These are phyloP conservation scores for Monosporascus sp. DNA, from an alignment of 2,329 filamentous ascomycete genomes.

Conservation along the genomic window DNA sequence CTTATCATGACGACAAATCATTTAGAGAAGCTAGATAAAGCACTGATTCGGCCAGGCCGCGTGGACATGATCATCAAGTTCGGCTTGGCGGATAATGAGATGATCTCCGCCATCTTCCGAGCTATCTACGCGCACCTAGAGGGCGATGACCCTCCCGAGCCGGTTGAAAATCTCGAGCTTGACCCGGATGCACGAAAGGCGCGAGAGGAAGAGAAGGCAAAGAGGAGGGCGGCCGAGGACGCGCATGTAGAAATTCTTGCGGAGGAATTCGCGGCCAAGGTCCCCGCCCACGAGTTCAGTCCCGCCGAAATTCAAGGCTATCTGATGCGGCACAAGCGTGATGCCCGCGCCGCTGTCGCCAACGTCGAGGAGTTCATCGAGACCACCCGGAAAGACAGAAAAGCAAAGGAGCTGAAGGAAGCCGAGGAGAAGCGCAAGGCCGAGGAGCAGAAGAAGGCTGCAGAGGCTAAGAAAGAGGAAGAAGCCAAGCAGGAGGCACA, in stretches of 20 bases:
- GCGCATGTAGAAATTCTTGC: conserved; percentile 43
- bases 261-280: conserved; percentile 39
- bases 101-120: conserved; percentile 50
- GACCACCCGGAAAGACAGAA: conserved; percentile 38
- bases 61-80: conserved; percentile 58
- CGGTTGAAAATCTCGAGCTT: conserved; percentile 13
- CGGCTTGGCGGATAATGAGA: conserved; percentile 45
- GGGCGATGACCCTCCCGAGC: conserved; percentile 36
- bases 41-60: conserved; percentile 57
- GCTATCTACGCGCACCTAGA: conserved; percentile 52
- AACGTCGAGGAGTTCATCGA: conserved; percentile 44
- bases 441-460: conserved; percentile 20
- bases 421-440: conserved; percentile 27
- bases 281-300: conserved; percentile 53
- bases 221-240: conserved; percentile 30
- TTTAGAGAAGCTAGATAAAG: conserved; percentile 55
- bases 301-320: conserved; percentile 58
- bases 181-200: conserved; percentile 25
- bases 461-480: conserved; percentile 28
- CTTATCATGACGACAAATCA: conserved; percentile 65
- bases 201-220: conserved; percentile 24
- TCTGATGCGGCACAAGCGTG: conserved; percentile 51
- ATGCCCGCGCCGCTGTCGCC: conserved; percentile 43
- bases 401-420: conserved; percentile 27
- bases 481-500: conserved; percentile 36